Conservation (phyloP, 768 basidiomycete genomes). For the Kwoniella newhampshirensis region DNA sequence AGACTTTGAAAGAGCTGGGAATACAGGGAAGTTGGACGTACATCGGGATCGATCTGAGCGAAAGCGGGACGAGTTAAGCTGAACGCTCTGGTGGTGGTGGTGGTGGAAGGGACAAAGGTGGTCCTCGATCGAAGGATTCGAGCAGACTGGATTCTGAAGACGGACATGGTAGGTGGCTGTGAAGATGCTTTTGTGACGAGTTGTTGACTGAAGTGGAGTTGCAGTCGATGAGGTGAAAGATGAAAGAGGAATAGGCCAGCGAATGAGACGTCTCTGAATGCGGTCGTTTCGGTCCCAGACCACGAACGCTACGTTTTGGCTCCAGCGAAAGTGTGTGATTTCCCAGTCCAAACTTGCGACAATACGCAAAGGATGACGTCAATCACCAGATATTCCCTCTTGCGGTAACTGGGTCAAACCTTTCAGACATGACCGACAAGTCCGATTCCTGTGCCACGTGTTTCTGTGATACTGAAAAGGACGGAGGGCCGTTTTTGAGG, state of each 20-base stretch:
- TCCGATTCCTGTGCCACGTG: no score
- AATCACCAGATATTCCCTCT: no score
- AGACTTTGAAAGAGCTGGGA: background rate
- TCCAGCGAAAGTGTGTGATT: no score
- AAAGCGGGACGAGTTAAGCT: background rate
- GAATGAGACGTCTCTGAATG: background rate
- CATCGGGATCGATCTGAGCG: background rate
- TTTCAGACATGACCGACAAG: no score
- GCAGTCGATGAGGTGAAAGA: background rate
- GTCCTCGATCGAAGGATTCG: slow-evolving; percentile 15
- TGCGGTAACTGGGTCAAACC: no score
- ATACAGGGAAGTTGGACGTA: background rate
- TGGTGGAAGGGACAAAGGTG: slow-evolving; percentile 7
- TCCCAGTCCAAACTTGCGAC: no score
- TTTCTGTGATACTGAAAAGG: no score
- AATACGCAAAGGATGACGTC: no score
- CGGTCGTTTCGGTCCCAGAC: background rate
- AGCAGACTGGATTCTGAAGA: slow-evolving; percentile 23
- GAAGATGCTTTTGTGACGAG: background rate
- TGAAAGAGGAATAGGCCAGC: background rate
- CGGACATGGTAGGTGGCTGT: slow-evolving; percentile 19
- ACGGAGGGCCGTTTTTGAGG: no score
- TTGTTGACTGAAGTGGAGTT: background rate
- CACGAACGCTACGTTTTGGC: no score
- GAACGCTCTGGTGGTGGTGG: slow-evolving; percentile 12